Base-by-base conservation (phyloP, 768 basidiomycete genomes). In the Suillus tomentosus region DNA sequence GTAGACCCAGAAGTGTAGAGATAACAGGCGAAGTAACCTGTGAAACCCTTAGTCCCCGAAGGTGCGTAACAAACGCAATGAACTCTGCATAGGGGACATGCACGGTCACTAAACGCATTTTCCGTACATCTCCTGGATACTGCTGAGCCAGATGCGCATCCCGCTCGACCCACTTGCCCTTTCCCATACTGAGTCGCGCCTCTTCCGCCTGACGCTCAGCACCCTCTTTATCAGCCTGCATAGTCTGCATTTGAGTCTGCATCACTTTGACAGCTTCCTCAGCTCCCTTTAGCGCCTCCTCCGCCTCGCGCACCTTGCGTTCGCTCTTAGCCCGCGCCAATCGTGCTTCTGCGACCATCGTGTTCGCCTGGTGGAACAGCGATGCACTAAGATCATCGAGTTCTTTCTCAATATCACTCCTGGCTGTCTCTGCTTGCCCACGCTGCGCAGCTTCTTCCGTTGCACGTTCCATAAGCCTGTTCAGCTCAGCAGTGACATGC, bases 331-430 rank as follows among this genome's bases (percentile, higher is more conserved):
- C 88, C 42, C 82, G 79, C 17, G 74, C 79, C 65, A 88, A 83
- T 17, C 95, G 85, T 24, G 96, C 96, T 73, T 94, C 91, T 0
- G 93, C 94, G n/a, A 99, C 96, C 97, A 99, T 99, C 7, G 84
- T 89, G 74, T 99, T 99, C 7, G 96, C 96, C 77, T 97, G 91
- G 60, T 86, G 85, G 71, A 99, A 99, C 19, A 99, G 80, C 56
- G 80, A 85, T 17, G 95, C 94, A 66, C 95, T 95, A 65, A 99
- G 87, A 74, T 96, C 94, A 73, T 97, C 95, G 59, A 99, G 80
- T 66, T 99, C 96, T 78, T 90, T 87, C 80, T 99, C 96, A 59
- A 99, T 96, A 67, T 87, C 87, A 1, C 74, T 79, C 40, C 89
- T 85, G 5, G 94, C 95, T 58, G 81, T 86, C 76, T 96, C 96